phyloP scores from a whole-genome alignment of 139 green algal genomes.

The Desmodesmus armatus region DNA sequence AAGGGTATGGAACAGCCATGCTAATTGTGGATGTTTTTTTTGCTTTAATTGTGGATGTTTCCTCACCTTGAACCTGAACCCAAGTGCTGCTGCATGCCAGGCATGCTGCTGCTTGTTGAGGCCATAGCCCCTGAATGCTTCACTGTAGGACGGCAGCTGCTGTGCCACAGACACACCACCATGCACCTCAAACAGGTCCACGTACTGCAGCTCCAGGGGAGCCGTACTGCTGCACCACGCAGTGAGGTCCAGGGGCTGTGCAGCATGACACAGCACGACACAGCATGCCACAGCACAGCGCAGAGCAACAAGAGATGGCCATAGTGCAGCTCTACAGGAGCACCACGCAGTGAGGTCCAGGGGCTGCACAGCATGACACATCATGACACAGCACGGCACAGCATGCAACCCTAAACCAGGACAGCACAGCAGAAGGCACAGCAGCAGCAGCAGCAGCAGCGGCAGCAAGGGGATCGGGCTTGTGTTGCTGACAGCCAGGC shows the following conservation, averaged over 20 bases:
- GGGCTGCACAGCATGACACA: no score
- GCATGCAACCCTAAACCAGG: no score
- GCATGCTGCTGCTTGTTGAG: constrained; percentile 65
- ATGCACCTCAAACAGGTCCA: constrained; percentile 43
- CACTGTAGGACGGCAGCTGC: constrained; percentile 39
- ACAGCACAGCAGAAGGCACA: no score
- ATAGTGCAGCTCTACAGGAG: no score
- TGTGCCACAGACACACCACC: constrained; percentile 17
- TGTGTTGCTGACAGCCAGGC: constrained; percentile 1
- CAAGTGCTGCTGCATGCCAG: constrained; percentile 23
- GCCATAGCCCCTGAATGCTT: constrained; percentile 56
- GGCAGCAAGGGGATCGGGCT: background rate
- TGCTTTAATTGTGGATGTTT: background rate
- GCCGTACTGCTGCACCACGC: background rate
- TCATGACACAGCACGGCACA: no score
- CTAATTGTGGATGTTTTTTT: background rate
- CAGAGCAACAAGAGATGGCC: no score
- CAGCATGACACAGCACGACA: background rate
- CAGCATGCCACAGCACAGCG: no score
- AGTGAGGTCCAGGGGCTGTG: background rate
- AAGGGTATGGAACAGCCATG: background rate
- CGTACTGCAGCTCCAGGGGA: constrained; percentile 8
- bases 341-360: no score
- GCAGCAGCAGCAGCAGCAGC: no score
- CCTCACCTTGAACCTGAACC: constrained; percentile 52